These are phyloP conservation scores for Bacterosira constricta DNA, from an alignment of 108 stramenopile genomes.

Conservation along the genomic window DNA sequence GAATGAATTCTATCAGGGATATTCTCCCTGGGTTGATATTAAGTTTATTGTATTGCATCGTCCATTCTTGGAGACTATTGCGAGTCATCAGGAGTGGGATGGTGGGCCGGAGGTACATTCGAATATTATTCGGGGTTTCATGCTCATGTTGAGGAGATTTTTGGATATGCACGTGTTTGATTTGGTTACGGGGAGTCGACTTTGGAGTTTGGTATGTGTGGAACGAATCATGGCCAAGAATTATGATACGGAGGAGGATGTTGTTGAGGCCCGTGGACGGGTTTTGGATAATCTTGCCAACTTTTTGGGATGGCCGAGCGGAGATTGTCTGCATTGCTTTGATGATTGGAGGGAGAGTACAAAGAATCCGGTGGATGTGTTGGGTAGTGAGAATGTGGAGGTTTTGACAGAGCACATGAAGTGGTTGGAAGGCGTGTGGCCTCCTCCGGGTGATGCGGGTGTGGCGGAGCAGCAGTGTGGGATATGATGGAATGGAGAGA, in stretches of 20 bases:
- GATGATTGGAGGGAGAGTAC: conserved; percentile 24
- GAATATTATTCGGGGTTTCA: conserved; percentile 21
- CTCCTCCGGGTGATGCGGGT: conserved; percentile 3
- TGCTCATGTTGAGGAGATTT: conserved; percentile 13
- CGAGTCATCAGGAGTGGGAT: conserved; percentile 13
- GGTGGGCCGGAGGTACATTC: conserved; percentile 6
- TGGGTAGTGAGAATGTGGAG: conserved; percentile 2
- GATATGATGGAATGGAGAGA: too few species aligned
- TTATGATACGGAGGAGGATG: conserved; percentile 4
- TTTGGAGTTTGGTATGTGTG: conserved; percentile 14
- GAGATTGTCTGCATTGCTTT: conserved; percentile 32
- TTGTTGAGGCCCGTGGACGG: not conserved
- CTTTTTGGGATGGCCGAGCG: conserved; percentile 24
- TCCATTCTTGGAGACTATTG: conserved; percentile 23
- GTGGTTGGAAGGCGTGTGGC: conserved; percentile 33
- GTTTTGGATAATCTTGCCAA: not conserved
- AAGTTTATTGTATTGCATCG: conserved; percentile 35
- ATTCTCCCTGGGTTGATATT: conserved; percentile 20
- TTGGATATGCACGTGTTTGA: conserved; percentile 10
- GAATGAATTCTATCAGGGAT: conserved; percentile 15
- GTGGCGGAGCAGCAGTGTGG: conserved; percentile 14
- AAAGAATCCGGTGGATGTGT: not conserved
- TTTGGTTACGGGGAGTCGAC: not conserved
- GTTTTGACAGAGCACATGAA: conserved; percentile 6
- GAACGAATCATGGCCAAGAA: conserved; percentile 9